These are phyloP conservation scores for Podospora pseudocomata DNA, from an alignment of 495 filamentous ascomycete genomes.

Conservation along the genomic window DNA sequence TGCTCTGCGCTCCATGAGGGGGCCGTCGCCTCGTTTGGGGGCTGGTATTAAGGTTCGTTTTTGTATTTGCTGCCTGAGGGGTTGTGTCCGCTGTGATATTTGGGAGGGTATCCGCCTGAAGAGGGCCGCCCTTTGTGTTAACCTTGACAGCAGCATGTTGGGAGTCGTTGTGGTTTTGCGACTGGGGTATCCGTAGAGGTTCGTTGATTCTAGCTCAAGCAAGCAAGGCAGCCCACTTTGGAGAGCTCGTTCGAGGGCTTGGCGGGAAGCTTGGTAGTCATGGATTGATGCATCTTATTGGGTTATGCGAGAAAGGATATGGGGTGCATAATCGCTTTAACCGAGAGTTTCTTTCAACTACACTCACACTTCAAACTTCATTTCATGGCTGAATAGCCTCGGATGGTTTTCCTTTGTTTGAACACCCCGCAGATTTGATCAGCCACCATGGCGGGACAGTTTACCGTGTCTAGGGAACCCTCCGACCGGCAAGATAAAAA, in stretches of 20 bases:
- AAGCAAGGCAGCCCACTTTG: not conserved
- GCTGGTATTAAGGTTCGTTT: conserved; percentile 40
- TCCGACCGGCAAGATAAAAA: not conserved
- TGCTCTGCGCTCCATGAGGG: conserved; percentile 72
- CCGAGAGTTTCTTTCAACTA: not conserved
- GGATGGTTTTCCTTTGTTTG: not conserved
- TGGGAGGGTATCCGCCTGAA: conserved; percentile 18
- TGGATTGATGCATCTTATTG: not conserved
- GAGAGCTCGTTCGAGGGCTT: not conserved
- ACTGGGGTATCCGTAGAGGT: not conserved
- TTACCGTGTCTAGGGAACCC: not conserved
- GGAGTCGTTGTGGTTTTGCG: not conserved
- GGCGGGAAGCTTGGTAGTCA: not conserved
- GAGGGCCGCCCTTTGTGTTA: conserved; percentile 31
- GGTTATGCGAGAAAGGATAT: not conserved
- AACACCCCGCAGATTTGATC: not conserved
- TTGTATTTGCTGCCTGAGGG: conserved; percentile 2
- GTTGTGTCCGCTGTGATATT: conserved; percentile 4
- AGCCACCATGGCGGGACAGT: not conserved
- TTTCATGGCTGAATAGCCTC: not conserved
- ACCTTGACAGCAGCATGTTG: conserved; percentile 37
- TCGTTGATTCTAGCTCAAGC: not conserved
- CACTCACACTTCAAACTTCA: not conserved
- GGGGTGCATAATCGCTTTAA: not conserved
- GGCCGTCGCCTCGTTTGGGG: conserved; percentile 56